A percentile compares a stretch with the other conserved stretches of the same genome.
phyloP scores from a whole-genome alignment of 441 rosid genomes.

The Arabidopsis hybrid region DNA sequence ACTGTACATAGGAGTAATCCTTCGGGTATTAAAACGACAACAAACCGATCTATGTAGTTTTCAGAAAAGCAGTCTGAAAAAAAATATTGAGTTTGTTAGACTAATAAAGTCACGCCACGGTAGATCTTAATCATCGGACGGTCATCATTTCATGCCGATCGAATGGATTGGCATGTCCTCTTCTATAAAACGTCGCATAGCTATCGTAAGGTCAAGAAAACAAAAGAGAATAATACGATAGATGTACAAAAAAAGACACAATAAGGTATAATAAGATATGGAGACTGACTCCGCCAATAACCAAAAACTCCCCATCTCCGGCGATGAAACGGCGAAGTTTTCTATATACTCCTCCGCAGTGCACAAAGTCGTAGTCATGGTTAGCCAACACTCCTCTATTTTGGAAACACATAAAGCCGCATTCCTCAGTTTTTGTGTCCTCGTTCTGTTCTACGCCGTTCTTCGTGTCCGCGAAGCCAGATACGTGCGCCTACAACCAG shows the following conservation, averaged over 20 bases:
- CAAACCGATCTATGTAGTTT: no score
- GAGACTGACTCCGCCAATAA: not conserved
- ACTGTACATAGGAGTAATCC: no score
- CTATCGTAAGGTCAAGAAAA: no score
- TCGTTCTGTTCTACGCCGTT: slow-evolving; percentile 13
- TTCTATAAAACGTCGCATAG: not conserved
- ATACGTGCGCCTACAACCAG: slow-evolving; percentile 7
- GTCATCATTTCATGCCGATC: not conserved
- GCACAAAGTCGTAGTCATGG: slow-evolving; percentile 34
- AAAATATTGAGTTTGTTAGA: no score
- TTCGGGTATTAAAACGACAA: no score
- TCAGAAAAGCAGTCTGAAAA: no score
- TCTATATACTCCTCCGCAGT: slow-evolving; percentile 27
- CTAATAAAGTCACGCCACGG: no score
- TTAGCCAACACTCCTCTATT: slow-evolving; percentile 27
- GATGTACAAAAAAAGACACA: no score
- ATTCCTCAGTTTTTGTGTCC: slow-evolving; percentile 25
- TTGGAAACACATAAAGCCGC: slow-evolving; percentile 28
- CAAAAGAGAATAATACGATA: no score
- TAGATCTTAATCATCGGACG: not conserved
- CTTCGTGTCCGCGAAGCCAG: slow-evolving; percentile 22
- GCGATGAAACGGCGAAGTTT: slow-evolving; percentile 4
- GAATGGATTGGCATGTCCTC: no score
- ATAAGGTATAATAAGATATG: not conserved
- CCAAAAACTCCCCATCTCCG: slow-evolving; percentile 2